Evolutionary conservation across 2,329 filamentous ascomycete species (phyloP).

Genomic region (Phyllosticta citribraziliensis): DNA sequence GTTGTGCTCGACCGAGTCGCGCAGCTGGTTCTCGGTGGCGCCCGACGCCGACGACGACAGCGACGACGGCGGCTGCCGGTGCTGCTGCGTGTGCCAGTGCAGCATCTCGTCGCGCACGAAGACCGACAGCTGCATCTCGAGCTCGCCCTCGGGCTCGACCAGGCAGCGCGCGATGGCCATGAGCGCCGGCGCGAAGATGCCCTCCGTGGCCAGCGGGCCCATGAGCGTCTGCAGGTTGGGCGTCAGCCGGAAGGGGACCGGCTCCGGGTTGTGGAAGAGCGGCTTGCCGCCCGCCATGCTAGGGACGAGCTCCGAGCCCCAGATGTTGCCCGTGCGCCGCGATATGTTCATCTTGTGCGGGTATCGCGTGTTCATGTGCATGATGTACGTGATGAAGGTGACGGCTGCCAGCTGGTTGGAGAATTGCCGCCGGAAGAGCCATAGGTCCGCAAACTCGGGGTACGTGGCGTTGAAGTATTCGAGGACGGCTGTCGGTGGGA

Average conservation of each 20-base stretch:
- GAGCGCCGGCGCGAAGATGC: slow-evolving; percentile 87
- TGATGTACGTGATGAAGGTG: slow-evolving; percentile 97
- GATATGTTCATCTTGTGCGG: slow-evolving; percentile 93
- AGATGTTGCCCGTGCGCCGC: slow-evolving; percentile 79
- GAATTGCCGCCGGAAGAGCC: slow-evolving; percentile 96
- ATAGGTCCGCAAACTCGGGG: slow-evolving; percentile 86
- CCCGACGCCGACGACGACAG: not conserved
- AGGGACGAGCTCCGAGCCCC: slow-evolving; percentile 90
- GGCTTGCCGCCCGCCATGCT: slow-evolving; percentile 77
- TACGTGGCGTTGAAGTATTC: slow-evolving; percentile 86
- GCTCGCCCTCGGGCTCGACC: slow-evolving; percentile 68
- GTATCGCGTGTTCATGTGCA: slow-evolving; percentile 94
- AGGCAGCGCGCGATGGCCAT: slow-evolving; percentile 95
- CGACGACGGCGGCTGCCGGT: slow-evolving; percentile 42
- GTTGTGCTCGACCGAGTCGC: slow-evolving; percentile 75
- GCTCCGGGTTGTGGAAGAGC: slow-evolving; percentile 88
- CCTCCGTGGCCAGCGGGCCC: slow-evolving; percentile 90
- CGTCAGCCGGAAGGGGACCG: slow-evolving; percentile 92
- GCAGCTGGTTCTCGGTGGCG: slow-evolving; percentile 51
- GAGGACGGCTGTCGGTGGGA: slow-evolving; percentile 69
- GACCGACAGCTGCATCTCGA: slow-evolving; percentile 89
- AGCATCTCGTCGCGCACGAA: slow-evolving; percentile 98
- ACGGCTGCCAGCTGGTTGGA: slow-evolving; percentile 89
- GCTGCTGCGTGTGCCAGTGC: slow-evolving; percentile 82
- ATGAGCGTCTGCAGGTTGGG: slow-evolving; percentile 94